phyloP scores from a whole-genome alignment of 495 filamentous ascomycete genomes.

The Hypoxylon rickii region DNA sequence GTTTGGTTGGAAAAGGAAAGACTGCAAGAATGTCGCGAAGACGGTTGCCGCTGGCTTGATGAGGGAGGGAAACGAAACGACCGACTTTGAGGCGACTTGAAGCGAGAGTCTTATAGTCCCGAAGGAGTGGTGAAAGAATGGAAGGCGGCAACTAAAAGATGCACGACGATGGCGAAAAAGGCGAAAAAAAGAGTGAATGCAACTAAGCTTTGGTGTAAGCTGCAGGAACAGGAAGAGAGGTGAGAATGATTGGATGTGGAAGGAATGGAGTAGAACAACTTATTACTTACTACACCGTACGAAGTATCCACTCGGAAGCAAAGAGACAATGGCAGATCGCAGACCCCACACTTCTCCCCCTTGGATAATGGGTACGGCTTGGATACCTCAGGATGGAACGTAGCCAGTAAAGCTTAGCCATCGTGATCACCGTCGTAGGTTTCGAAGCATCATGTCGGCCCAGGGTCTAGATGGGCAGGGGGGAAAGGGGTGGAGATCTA shows the following conservation, averaged over 20 bases:
- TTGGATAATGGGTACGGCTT: no score
- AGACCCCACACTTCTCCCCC: conserved; percentile 18
- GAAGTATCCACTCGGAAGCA: conserved; percentile 27
- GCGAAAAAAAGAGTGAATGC: conserved; percentile 26
- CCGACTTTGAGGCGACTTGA: conserved; percentile 26
- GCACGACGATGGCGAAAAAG: conserved; percentile 28
- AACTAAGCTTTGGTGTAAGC: conserved; percentile 17
- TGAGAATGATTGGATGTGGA: conserved; percentile 37
- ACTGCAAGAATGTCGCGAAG: conserved; percentile 37
- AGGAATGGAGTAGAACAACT: conserved; percentile 33
- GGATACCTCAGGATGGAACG: conserved; percentile 24
- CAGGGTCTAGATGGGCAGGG: conserved; percentile 6
- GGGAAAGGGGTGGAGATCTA: conserved; percentile 2
- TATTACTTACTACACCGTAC: conserved; percentile 26
- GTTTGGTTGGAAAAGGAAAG: conserved; percentile 41
- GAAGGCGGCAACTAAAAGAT: conserved; percentile 31
- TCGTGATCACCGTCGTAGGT: conserved; percentile 29
- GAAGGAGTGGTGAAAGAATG: conserved; percentile 31
- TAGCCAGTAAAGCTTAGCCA: conserved; percentile 41
- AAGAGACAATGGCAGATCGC: conserved; percentile 28
- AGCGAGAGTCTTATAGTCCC: conserved; percentile 36
- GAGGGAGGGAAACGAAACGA: conserved; percentile 34
- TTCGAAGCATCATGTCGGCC: conserved; percentile 38
- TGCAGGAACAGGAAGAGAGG: conserved; percentile 35
- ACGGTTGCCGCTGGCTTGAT: conserved; percentile 36